Evolutionary conservation across 306 rosid genomes (phyloP), one percentile per base, ranked within the genome.

Genomic region (Sophora flavescens): DNA sequence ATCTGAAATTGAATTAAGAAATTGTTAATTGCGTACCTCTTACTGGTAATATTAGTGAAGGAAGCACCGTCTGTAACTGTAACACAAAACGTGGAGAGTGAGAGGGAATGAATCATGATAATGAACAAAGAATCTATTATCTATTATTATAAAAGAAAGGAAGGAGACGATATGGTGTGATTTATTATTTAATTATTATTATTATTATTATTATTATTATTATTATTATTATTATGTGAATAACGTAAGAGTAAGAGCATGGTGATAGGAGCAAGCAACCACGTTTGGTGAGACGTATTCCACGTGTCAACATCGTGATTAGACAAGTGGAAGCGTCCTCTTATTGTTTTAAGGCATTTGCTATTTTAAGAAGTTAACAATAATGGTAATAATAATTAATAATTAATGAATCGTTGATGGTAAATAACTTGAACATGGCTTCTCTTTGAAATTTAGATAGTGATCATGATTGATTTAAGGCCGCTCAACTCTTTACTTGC

Each of bases 21-120:
- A n/a, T 30, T 17, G 63, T 1, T 45, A 9, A 45, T 14, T 14
- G 74, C 61, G 26, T 80, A 80, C 83, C 83, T 63, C 50, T n/a
- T 61, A 52, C 28, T 16, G 82, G 38, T 57, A 3, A 57, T 56
- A 16, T 32, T 22, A 10, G 56, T 52, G 83, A 52, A 39, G 48
- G 54, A 51, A 50, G 65, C 58, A 78, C 11, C 45, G 12, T 61
- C 17, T 51, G 58, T 33, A 15, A 50, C 17, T 51, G 58, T 33
- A 15, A 38, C 28, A 51, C 38, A 58, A 48, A 58, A 58, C 33
- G 52, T 13, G 42, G 48, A 58, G 52, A 68, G 26, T 45, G 30
- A 22, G 26, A 22, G 57, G 22, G 57, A 22, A 22, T 51, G 57
- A 0, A 16, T 2, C 3, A 6, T n/a, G 7, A n/a, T 53, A 18